Conservation (phyloP, 2,329 filamentous ascomycete species). For the Metarhizium guizhouense region DNA sequence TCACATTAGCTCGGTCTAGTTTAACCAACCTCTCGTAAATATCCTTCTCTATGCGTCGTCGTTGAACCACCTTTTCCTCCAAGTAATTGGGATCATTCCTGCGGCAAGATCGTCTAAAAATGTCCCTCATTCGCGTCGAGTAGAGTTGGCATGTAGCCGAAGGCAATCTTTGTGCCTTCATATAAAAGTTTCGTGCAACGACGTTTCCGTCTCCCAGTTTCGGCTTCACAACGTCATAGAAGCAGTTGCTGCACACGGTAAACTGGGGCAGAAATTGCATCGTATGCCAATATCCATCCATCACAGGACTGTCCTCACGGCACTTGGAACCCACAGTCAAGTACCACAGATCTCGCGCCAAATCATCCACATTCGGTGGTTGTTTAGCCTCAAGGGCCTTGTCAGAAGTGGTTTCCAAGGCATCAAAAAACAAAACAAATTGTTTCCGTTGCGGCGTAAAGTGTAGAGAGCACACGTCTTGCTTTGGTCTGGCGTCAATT, state of each 20-base stretch:
- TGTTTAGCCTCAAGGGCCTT: slow-evolving; percentile 33
- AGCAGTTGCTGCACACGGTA: slow-evolving; percentile 83
- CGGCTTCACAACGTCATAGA: slow-evolving; percentile 69
- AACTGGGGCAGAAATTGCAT: slow-evolving; percentile 69
- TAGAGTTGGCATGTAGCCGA: slow-evolving; percentile 68
- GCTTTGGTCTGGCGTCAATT: slow-evolving; percentile 35
- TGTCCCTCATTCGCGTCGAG: slow-evolving; percentile 65
- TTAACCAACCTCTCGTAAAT: slow-evolving; percentile 45
- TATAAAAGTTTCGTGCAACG: slow-evolving; percentile 58
- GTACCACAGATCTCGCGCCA: slow-evolving; percentile 55
- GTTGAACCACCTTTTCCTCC: slow-evolving; percentile 44
- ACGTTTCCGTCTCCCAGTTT: slow-evolving; percentile 41
- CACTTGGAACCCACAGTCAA: slow-evolving; percentile 55
- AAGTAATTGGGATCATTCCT: slow-evolving; percentile 60
- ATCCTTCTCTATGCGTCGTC: slow-evolving; percentile 50
- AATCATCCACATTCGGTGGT: slow-evolving; percentile 47
- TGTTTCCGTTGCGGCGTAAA: slow-evolving; percentile 41
- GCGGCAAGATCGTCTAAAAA: slow-evolving; percentile 60
- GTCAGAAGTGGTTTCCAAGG: slow-evolving; percentile 49
- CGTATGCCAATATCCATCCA: slow-evolving; percentile 64
- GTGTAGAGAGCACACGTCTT: slow-evolving; percentile 60
- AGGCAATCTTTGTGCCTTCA: slow-evolving; percentile 45
- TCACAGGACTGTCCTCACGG: slow-evolving; percentile 50
- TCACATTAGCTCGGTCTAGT: slow-evolving; percentile 27
- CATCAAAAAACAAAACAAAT: slow-evolving; percentile 52